Evolutionary conservation across 2,329 filamentous ascomycete species (phyloP).

Genomic region (Knoxdaviesia capensis): DNA sequence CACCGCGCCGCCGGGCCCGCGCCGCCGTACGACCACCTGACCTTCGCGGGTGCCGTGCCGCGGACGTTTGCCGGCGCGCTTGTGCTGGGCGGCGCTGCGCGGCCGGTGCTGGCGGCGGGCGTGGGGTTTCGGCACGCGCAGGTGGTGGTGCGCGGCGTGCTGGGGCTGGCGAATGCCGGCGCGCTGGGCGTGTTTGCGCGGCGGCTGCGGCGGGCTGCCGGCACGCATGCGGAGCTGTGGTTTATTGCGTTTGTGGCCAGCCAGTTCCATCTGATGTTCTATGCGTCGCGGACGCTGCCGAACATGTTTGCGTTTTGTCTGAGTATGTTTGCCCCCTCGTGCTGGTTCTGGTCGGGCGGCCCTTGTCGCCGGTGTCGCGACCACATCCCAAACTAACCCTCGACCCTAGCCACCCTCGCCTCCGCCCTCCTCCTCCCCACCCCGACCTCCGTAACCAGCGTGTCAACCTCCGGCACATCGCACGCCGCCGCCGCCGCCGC

Average conservation of each 20-base stretch:
- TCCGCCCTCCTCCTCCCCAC: conserved; percentile 24
- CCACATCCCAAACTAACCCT: neutral
- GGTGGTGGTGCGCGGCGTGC: conserved; percentile 48
- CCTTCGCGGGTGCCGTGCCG: conserved; percentile 79
- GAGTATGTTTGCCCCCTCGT: conserved; percentile 31
- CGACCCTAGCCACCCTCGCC: conserved; percentile 40
- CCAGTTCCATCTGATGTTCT: conserved; percentile 88
- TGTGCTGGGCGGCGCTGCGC: conserved; percentile 50
- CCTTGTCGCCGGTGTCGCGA: neutral
- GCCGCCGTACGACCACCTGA: conserved; percentile 65
- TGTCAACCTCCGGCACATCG: too few relatives aligned
- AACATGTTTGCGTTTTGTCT: conserved; percentile 93
- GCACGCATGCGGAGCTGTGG: conserved; percentile 51
- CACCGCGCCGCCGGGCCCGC: conserved; percentile 21
- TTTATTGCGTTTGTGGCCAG: conserved; percentile 57
- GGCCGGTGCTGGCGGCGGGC: conserved; percentile 41
- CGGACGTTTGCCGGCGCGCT: conserved; percentile 75
- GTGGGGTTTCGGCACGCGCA: conserved; percentile 34
- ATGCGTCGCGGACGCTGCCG: conserved; percentile 75
- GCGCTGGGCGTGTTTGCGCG: conserved; percentile 46
- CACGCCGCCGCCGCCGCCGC: conserved; percentile 26
- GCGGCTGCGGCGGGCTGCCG: conserved; percentile 46
- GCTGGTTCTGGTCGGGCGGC: neutral
- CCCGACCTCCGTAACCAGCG: too few relatives aligned
- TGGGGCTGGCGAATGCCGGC: conserved; percentile 57